Evolutionary conservation across 805 yeast species (phyloP), one percentile per base, ranked within the genome.

Genomic region (Hermanozyma aechmeae): DNA sequence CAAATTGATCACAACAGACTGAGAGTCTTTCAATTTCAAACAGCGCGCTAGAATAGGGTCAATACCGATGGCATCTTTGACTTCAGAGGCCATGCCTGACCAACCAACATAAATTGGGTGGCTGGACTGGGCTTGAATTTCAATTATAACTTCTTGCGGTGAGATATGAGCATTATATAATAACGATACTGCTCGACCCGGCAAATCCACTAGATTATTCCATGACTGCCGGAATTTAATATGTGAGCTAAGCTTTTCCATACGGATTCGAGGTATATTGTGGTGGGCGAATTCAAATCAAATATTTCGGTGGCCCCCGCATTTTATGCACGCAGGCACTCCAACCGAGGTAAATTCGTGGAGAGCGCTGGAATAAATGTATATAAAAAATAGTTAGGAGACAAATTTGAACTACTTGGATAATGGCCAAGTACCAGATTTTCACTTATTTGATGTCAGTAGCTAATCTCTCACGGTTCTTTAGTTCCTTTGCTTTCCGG

Each of bases 21-120:
- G 49, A 15, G 54, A 53, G 21, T 74, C 78, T 3, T 42, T 30
- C 4, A 83, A 43, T 0, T 61, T 63, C 17, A 77, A 45, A 1
- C 67, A 42, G 22, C 53, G 58, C 0, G 86, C 89, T 47, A 78
- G 76, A 0, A 65, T 47, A 0, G 87, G 76, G 44, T 84, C 94
- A 7, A 83, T 58, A 38, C 79, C 86, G 4, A 84, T 28, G 3
- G 51, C 35, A 16, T 48, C 51, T 0, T 54, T 36, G 6, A 34
- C 35, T 2, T 46, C 32, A 7, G 64, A 50, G 3, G 66, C 49
- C 61, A 71, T 57, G 2, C 86, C 86, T 10, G 79, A 61, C 86
- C 86, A 79, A 3, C 85, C 86, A 13, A 73, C 65, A 38, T 64
- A 76, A 4, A 30, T 42, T 32, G 43, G 58, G 17, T 27, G 42